Evolutionary conservation across 306 rosid genomes (phyloP).

Genomic region (Malus asiatica): DNA sequence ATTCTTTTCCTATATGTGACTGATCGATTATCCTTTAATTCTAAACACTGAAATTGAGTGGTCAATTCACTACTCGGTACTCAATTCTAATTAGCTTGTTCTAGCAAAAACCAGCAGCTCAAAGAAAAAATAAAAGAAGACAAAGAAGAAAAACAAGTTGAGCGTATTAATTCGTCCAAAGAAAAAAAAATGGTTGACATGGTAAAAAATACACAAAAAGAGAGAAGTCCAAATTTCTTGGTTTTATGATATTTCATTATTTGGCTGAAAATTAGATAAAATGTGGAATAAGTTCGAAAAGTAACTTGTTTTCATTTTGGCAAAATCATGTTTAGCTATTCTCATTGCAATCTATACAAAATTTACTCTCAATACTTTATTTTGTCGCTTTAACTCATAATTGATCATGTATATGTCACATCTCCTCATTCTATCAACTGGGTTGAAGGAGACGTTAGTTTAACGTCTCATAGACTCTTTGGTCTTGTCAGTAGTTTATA

Average conservation of each 20-base stretch:
- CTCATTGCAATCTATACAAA: too few species aligned
- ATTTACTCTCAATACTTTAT: too few species aligned
- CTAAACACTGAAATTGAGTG: neutral
- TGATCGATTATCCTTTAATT: neutral
- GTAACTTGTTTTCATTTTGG: neutral
- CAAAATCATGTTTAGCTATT: too few species aligned
- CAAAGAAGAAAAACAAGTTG: neutral
- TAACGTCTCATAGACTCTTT: too few species aligned
- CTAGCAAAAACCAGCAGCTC: neutral
- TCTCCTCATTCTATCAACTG: too few species aligned
- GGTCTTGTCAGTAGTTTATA: too few species aligned
- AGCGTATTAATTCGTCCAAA: neutral
- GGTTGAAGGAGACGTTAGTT: too few species aligned
- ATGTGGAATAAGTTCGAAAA: constrained; percentile 6
- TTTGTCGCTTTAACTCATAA: too few species aligned
- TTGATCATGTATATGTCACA: too few species aligned
- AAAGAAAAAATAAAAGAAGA: neutral
- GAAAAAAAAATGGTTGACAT: neutral
- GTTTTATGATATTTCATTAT: neutral
- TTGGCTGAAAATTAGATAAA: constrained; percentile 4
- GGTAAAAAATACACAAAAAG: neutral
- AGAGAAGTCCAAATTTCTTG: constrained; percentile 4
- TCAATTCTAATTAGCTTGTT: neutral
- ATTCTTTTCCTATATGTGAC: neutral
- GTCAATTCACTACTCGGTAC: neutral